Evolutionary conservation across 257 asterid species (phyloP).

Genomic region (Ilex asprella): DNA sequence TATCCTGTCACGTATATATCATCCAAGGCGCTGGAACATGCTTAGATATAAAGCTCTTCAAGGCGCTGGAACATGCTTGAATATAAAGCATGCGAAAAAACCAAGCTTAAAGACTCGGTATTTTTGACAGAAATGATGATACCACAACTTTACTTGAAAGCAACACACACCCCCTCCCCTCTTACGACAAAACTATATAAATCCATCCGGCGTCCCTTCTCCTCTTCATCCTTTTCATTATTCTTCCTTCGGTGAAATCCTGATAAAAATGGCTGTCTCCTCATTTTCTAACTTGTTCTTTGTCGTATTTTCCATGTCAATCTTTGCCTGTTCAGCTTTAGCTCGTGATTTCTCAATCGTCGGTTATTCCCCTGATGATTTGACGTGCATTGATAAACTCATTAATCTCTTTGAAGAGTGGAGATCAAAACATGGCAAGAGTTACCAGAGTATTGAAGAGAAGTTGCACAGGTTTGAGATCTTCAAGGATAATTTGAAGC

Average conservation of each 20-base stretch:
- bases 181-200: constrained; percentile 13
- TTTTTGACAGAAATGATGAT: constrained; percentile 10
- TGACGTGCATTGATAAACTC: constrained; percentile 48
- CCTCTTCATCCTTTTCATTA: constrained; percentile 21
- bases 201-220: constrained; percentile 12
- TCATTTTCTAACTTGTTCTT: constrained; percentile 26
- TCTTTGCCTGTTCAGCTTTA: constrained; percentile 17
- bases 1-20: no score
- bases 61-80: constrained; percentile 26
- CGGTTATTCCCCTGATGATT: constrained; percentile 49
- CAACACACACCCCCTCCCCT: not conserved
- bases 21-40: no score
- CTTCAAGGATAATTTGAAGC: constrained; percentile 54
- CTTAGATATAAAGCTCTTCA: no score
- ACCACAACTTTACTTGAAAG: constrained; percentile 30
- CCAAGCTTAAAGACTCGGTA: constrained; percentile 51
- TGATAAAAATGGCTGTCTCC: constrained; percentile 32
- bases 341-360: constrained; percentile 52
- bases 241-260: not conserved
- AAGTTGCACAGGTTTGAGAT: constrained; percentile 63
- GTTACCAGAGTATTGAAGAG: constrained; percentile 45
- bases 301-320: constrained; percentile 20
- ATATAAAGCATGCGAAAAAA: constrained; percentile 35
- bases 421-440: constrained; percentile 49
- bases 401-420: constrained; percentile 55